Conservation (phyloP, 805 yeast species). For the Kodamaea nitidulidarum region DNA sequence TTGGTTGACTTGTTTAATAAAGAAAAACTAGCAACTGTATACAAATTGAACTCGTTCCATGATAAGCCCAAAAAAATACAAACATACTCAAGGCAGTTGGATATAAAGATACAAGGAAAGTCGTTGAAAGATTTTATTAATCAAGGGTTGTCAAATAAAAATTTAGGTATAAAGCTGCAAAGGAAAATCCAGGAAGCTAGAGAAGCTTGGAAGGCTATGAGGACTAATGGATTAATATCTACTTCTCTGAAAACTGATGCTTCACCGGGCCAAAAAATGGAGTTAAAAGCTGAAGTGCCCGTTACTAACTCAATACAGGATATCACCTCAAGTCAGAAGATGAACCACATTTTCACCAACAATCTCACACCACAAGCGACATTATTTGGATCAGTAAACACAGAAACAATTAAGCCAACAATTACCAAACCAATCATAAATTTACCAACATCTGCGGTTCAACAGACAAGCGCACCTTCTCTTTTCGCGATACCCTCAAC, state of each 20-base stretch:
- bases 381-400: too few species aligned
- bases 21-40: conserved; percentile 37
- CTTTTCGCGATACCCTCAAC: too few species aligned
- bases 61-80: conserved; percentile 39
- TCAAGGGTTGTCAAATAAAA: conserved; percentile 28
- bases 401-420: neutral
- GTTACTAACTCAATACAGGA: neutral
- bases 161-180: conserved; percentile 17
- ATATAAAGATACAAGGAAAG: conserved; percentile 21
- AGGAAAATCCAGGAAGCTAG: neutral
- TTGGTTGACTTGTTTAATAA: conserved; percentile 40
- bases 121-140: conserved; percentile 28
- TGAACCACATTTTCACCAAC: neutral
- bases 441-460: neutral
- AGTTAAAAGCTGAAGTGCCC: neutral
- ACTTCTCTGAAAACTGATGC: neutral
- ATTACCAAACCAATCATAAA: neutral
- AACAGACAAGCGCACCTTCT: too few species aligned
- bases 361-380: neutral
- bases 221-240: neutral
- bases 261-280: neutral
- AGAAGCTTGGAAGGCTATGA: neutral
- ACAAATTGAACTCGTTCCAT: conserved; percentile 34
- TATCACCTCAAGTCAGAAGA: neutral
- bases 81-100: conserved; percentile 30